Evolutionary conservation across 495 filamentous ascomycete species (phyloP), one percentile per base, ranked within the genome.

Genomic region (Aspergillus mulundensis): DNA sequence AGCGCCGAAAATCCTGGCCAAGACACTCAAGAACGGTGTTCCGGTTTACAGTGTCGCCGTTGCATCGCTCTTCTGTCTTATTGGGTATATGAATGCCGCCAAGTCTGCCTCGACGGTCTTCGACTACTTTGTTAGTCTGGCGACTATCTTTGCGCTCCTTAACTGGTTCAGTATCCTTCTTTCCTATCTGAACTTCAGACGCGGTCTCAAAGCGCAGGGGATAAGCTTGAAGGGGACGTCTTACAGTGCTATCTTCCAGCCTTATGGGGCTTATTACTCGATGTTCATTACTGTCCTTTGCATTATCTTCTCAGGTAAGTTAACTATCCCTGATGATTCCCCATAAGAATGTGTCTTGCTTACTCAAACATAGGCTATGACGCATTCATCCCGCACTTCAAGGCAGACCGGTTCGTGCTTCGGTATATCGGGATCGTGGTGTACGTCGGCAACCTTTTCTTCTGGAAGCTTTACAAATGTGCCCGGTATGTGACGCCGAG

Each of bases 141-240:
- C 24, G 19, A 53, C 50, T 3, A 41, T 58, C 43, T 23, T 53
- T 18, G 50, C 16, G 15, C n/a, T 47, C 7, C 16, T 53, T 0
- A 58, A 58, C 30, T 58, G 56, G 49, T 16, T 58, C 30, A 42
- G 20, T 21, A 53, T 58, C 21, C 20, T 58, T 30, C 19, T 58
- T 6, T 52, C 56, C 12, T 53, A 52, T 43, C 41, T 58, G 2
- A 24, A 14, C 18, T 58, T 58, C 21, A 42, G 32, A 18, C 38
- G 32, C 10, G 56, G 24, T 12, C 14, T 52, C 14, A 52, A 38
- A 2, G 19, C 18, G 0, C 56, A 58, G 23, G 48, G 48, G 3
- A 47, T 52, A 5, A 23, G n/a, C 15, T 7, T 20, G 16, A 25
- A 43, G 0, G 45, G 12, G 4, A 24, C 19, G 18, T 44, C 18